Evolutionary conservation across 805 yeast species (phyloP).

Genomic region (Lachancea mirantina): DNA sequence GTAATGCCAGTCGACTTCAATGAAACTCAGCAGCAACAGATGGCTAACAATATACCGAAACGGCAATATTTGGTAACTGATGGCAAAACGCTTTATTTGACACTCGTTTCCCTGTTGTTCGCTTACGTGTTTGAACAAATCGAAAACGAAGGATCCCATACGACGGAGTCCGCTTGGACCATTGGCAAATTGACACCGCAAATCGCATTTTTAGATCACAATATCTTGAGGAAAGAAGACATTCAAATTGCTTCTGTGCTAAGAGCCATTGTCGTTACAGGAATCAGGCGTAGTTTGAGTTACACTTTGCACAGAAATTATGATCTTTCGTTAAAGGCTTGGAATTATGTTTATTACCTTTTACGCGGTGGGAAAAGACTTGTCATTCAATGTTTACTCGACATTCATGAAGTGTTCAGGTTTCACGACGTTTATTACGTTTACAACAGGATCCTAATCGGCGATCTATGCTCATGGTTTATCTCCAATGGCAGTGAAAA

Average conservation of each 20-base stretch:
- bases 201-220: constrained; percentile 61
- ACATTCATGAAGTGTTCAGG: constrained; percentile 64
- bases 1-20: constrained; percentile 41
- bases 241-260: constrained; percentile 31
- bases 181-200: constrained; percentile 83
- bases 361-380: constrained; percentile 64
- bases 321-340: constrained; percentile 49
- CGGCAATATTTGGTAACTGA: constrained; percentile 51
- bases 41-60: constrained; percentile 58
- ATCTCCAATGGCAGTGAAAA: constrained; percentile 51
- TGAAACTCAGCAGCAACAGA: constrained; percentile 53
- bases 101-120: constrained; percentile 61
- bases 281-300: constrained; percentile 64
- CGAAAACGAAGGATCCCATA: constrained; percentile 62
- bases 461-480: constrained; percentile 74
- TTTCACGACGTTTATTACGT: constrained; percentile 80
- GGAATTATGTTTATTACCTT: constrained; percentile 67
- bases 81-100: constrained; percentile 50
- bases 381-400: constrained; percentile 53
- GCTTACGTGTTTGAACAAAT: constrained; percentile 69
- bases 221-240: constrained; percentile 33
- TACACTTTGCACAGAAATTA: constrained; percentile 77
- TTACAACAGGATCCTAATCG: constrained; percentile 67
- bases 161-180: constrained; percentile 89
- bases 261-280: constrained; percentile 48